phyloP scores from a whole-genome alignment of 495 filamentous ascomycete genomes.

The Apiosordaria backusii region DNA sequence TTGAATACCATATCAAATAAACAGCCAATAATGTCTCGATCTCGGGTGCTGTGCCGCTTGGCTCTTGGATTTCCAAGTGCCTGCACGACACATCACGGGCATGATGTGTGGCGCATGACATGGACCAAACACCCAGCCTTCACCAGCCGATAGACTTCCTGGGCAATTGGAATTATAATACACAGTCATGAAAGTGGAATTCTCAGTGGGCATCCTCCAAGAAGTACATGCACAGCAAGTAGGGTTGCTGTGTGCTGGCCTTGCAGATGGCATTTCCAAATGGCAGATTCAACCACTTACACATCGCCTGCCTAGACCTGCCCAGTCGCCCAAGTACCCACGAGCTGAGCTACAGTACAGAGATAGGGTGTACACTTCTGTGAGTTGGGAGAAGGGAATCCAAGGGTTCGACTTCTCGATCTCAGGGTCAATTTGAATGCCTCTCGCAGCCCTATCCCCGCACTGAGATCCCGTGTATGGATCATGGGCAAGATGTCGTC shows the following conservation, averaged over 20 bases:
- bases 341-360: not conserved
- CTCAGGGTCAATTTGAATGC: no score
- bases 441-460: no score
- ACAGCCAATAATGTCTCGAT: not conserved
- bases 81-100: not conserved
- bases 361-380: no score
- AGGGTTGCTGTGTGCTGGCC: no score
- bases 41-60: not conserved
- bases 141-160: not conserved
- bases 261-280: not conserved
- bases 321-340: not conserved
- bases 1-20: not conserved
- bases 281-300: not conserved
- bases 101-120: not conserved
- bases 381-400: no score
- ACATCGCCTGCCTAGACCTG: not conserved
- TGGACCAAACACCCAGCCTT: no score
- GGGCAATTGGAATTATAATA: not conserved
- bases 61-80: not conserved
- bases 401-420: no score
- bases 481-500: no score
- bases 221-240: no score
- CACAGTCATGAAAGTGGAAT: not conserved
- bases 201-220: not conserved
- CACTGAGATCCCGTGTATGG: no score